These are phyloP conservation scores for Metschnikowia rubicola DNA, from an alignment of 805 yeast species.

Conservation along the genomic window DNA sequence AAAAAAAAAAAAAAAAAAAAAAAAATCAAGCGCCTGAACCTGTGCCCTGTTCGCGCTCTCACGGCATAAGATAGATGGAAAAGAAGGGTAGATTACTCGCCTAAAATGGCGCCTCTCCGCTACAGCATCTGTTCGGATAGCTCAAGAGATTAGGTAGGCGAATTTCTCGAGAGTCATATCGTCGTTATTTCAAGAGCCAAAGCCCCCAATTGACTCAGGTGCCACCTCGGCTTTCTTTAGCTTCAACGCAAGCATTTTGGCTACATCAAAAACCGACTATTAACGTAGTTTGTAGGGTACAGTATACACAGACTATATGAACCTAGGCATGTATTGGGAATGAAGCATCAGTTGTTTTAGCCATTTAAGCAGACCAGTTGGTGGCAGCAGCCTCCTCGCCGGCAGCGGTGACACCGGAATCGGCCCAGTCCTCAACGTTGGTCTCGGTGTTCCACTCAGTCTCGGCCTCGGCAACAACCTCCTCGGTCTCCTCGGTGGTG, in stretches of 20 bases:
- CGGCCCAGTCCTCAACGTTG: conserved; percentile 66
- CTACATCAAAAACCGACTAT: conserved; percentile 5
- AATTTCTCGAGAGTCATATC: too few relatives aligned
- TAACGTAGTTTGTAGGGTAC: conserved; percentile 23
- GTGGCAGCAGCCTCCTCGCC: conserved; percentile 76
- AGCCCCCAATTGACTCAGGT: too few relatives aligned
- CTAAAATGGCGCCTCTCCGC: too few relatives aligned
- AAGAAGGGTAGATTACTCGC: too few relatives aligned
- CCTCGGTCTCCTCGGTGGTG: conserved; percentile 60
- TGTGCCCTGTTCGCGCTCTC: too few relatives aligned
- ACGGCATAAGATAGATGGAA: too few relatives aligned
- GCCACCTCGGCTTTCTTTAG: too few relatives aligned
- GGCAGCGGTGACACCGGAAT: conserved; percentile 49
- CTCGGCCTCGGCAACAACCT: conserved; percentile 56
- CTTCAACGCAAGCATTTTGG: too few relatives aligned
- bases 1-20: background rate
- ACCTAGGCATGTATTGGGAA: conserved; percentile 17
- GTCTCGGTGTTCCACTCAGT: conserved; percentile 56
- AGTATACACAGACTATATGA: conserved; percentile 20
- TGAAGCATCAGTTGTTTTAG: conserved; percentile 18
- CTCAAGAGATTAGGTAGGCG: too few relatives aligned
- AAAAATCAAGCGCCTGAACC: background rate
- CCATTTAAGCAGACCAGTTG: conserved; percentile 33
- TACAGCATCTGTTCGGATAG: too few relatives aligned
- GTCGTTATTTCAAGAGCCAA: too few relatives aligned